Evolutionary conservation across 2,329 filamentous ascomycete species (phyloP).

Genomic region (Hymenoscyphus fraxineus): DNA sequence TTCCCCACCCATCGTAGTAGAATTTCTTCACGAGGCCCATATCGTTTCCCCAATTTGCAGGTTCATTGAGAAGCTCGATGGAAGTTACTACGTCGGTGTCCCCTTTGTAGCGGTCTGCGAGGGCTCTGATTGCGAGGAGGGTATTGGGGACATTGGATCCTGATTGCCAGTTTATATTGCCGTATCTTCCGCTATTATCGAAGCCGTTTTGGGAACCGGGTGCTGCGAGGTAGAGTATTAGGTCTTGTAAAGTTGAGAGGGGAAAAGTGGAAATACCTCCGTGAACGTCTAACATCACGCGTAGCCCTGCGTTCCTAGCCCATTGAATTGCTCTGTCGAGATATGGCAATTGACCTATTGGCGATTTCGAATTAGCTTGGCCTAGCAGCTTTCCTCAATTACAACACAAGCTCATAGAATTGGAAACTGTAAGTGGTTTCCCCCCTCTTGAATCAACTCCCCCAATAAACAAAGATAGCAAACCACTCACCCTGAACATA

Average conservation of each 20-base stretch:
- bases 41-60: constrained; percentile 36
- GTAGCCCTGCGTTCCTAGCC: constrained; percentile 54
- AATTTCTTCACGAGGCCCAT: constrained; percentile 36
- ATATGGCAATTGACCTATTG: constrained; percentile 50
- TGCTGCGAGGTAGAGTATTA: constrained; percentile 34
- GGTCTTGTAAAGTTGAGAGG: background rate
- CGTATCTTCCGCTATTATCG: constrained; percentile 58
- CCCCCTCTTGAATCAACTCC: too few species aligned
- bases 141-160: constrained; percentile 40
- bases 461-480: too few species aligned
- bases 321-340: constrained; percentile 56
- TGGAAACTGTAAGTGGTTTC: too few species aligned
- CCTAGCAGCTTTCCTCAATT: too few species aligned
- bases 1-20: constrained; percentile 50
- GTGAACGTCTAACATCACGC: constrained; percentile 66
- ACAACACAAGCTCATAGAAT: too few species aligned
- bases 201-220: constrained; percentile 64
- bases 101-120: constrained; percentile 39
- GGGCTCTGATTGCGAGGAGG: constrained; percentile 37
- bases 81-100: constrained; percentile 42
- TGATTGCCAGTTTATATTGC: constrained; percentile 44
- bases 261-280: constrained; percentile 46
- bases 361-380: too few species aligned
- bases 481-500: constrained; percentile 45
- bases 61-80: constrained; percentile 44